Evolutionary conservation across 805 yeast species (phyloP), one percentile per base, ranked within the genome.

Genomic region (Nakazawaea sp.): DNA sequence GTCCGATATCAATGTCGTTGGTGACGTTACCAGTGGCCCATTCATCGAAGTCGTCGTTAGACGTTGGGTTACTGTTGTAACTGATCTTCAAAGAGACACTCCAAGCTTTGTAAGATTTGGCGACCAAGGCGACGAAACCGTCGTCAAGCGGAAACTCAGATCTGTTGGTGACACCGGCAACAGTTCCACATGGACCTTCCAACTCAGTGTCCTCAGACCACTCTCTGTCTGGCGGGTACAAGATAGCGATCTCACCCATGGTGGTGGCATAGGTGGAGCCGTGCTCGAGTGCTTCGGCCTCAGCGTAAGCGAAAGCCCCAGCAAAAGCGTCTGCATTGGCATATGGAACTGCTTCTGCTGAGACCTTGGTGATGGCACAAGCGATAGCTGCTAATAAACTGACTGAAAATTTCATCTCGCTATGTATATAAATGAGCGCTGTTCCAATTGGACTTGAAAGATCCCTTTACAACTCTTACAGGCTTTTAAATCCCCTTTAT

Each of bases 181-280:
- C 53, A 5, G 68, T 55, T 33, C 73, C 73, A 52, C 73, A 67
- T 43, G 73, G 73, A 9, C 70, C 68, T 24, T 56, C 51, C 45
- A 62, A 62, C 46, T 67, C 72, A 17, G 57, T 56, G 33, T 62
- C 70, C 32, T 58, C 70, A 18, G 64, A 52, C 73, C 73, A 67
- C 43, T 58, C 65, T 55, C 73, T 62, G 38, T 56, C 64, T 4
- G 47, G 43, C 41, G 73, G 73, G 52, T 59, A 67, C 40, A 67
- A 30, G 48, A 61, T 51, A 32, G 65, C 61, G 21, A 59, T 54
- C 35, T 63, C 66, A 18, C 67, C 67, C 66, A 61, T 61, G 30
- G 58, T 50, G 40, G 55, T 52, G 23, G 64, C 58, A 25, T 45
- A 56, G 34, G 49, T 56, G 12, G 61, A 53, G 30, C 66, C 66